Percentiles rank a stretch among this genome's conserved stretches.
Conservation (phyloP, 2,329 filamentous ascomycete species). For the Amesomyces nigricolor region DNA sequence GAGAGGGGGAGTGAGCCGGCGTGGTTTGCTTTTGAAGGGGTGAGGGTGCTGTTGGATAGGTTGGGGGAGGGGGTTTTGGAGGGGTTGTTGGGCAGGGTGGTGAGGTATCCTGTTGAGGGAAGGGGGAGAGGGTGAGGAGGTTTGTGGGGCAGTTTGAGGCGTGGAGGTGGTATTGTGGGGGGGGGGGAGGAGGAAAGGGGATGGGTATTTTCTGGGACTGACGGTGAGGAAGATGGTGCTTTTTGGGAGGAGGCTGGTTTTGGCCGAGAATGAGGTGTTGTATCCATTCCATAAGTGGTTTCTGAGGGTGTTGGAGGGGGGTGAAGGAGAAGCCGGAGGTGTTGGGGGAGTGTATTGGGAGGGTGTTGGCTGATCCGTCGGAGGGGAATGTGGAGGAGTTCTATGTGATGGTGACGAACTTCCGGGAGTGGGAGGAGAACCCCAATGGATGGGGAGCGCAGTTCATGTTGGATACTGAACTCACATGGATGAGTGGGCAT, state of each 20-base stretch:
- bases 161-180: conserved; percentile 17
- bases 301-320: conserved; percentile 13
- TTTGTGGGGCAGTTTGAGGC: conserved; percentile 19
- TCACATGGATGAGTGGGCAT: conserved; percentile 4
- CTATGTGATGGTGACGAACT: conserved; percentile 13
- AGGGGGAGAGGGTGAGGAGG: conserved; percentile 10
- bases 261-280: conserved; percentile 22
- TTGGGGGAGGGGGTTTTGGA: not conserved
- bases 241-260: conserved; percentile 19
- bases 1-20: conserved; percentile 20
- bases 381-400: conserved; percentile 13
- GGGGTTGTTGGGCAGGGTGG: not conserved
- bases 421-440: not conserved
- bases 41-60: conserved; percentile 9
- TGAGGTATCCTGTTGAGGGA: conserved; percentile 6
- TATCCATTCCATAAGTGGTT: conserved; percentile 24
- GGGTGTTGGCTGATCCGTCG: conserved; percentile 9
- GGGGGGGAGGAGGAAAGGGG: conserved; percentile 11
- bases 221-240: conserved; percentile 18
- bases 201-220: conserved; percentile 15
- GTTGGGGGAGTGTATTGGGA: conserved; percentile 10
- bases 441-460: not conserved
- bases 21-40: conserved; percentile 18
- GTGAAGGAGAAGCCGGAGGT: conserved; percentile 17
- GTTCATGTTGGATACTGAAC: conserved; percentile 5